phyloP scores from a whole-genome alignment of 73 alveolate genomes.

The Halteria grandinella region DNA sequence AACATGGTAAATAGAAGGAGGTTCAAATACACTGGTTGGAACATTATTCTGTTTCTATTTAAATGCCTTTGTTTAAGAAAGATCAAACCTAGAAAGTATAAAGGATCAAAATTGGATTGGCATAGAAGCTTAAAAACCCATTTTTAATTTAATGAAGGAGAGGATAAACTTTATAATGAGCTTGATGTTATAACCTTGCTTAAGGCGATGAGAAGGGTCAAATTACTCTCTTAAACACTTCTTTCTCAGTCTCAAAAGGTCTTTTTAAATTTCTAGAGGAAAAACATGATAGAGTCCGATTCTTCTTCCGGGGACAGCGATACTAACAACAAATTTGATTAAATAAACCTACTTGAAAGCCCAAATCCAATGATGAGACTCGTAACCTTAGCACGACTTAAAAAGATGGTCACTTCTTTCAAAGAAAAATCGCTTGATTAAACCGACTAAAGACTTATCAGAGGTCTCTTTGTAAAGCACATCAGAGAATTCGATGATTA shows the following conservation, averaged over 20 bases:
- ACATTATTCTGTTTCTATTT: background rate
- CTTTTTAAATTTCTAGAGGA: constrained; percentile 6
- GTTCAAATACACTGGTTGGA: background rate
- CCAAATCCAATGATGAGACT: too few species aligned
- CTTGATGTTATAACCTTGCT: constrained; percentile 7
- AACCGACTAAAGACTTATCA: too few species aligned
- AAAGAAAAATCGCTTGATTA: too few species aligned
- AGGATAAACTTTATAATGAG: constrained; percentile 18
- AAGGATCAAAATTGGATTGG: too few species aligned
- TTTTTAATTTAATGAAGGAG: background rate
- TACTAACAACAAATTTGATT: constrained; percentile 1
- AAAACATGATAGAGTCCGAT: constrained; percentile 4
- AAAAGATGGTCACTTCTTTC: too few species aligned
- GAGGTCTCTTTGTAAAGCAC: too few species aligned
- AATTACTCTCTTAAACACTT: background rate
- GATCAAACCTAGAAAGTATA: too few species aligned
- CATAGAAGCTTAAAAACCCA: background rate
- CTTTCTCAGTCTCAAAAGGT: background rate
- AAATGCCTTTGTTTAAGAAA: too few species aligned
- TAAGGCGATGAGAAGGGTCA: background rate
- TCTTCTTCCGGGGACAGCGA: constrained; percentile 27
- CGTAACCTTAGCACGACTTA: too few species aligned
- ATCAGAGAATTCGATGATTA: too few species aligned
- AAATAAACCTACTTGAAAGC: constrained; percentile 7
- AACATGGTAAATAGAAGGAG: background rate